A percentile compares a stretch with the other conserved stretches of the same genome.
These are phyloP conservation scores for Pascua guehoae DNA, from an alignment of 1,284 basidiomycete genomes.

Conservation along the genomic window DNA sequence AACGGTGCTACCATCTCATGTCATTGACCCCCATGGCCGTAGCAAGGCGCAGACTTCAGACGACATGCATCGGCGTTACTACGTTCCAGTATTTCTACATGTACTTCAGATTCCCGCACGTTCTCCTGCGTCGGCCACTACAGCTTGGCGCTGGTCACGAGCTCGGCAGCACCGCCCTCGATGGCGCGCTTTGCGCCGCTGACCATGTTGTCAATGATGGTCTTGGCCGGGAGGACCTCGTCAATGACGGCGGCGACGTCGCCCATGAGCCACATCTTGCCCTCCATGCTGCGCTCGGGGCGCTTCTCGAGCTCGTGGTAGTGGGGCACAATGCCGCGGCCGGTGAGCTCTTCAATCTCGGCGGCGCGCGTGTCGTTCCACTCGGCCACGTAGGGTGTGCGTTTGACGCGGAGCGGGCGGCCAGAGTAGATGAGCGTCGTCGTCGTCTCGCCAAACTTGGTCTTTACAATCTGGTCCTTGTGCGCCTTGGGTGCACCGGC, in stretches of 20 bases:
- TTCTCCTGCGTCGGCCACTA: not conserved
- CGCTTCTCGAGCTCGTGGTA: conserved; percentile 68
- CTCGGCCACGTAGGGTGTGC: conserved; percentile 73
- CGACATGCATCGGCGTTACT: no score
- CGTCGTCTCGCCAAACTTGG: conserved; percentile 53
- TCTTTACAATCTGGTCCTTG: conserved; percentile 60
- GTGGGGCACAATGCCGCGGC: conserved; percentile 70
- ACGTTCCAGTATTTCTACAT: no score
- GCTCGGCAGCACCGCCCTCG: conserved; percentile 13
- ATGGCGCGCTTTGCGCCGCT: conserved; percentile 31
- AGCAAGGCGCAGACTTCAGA: no score
- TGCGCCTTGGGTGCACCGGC: conserved; percentile 76
- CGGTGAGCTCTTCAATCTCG: conserved; percentile 61
- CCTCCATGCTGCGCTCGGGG: conserved; percentile 67
- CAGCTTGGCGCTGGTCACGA: not conserved
- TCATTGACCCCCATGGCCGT: no score
- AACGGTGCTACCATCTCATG: no score
- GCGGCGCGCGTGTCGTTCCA: conserved; percentile 53
- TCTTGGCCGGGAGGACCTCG: conserved; percentile 69
- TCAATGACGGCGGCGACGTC: conserved; percentile 71
- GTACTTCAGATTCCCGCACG: no score
- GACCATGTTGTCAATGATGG: conserved; percentile 73
- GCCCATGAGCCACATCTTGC: conserved; percentile 71
- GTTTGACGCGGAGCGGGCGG: conserved; percentile 74
- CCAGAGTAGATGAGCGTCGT: conserved; percentile 82